Conservation (phyloP, 2,329 filamentous ascomycete species). For the Botrytis sinoallii region DNA sequence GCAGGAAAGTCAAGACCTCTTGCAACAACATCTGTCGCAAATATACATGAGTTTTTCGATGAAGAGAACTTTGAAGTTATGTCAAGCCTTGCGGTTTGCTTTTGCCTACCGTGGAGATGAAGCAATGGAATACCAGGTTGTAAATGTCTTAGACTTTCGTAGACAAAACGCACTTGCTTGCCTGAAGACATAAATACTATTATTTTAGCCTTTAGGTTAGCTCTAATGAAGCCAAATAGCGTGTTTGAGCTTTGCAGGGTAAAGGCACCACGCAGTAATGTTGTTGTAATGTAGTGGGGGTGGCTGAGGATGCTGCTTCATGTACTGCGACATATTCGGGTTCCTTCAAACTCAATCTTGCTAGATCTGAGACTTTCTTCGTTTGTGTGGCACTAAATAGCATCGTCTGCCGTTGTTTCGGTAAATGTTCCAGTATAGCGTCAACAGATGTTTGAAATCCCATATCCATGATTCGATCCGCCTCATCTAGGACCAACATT, state of each 20-base stretch:
- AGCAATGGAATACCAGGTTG: conserved; percentile 91
- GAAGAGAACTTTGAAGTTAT: conserved; percentile 81
- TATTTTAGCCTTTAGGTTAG: conserved; percentile 90
- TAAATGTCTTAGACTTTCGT: conserved; percentile 87
- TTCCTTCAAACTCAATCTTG: conserved; percentile 80
- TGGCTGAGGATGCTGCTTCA: conserved; percentile 74
- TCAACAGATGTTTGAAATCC: conserved; percentile 89
- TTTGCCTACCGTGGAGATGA: conserved; percentile 91
- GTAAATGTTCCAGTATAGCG: conserved; percentile 88
- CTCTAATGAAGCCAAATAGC: conserved; percentile 86
- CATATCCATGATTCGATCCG: conserved; percentile 96
- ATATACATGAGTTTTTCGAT: conserved; percentile 80
- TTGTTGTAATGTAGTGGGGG: conserved; percentile 80
- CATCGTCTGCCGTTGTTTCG: conserved; percentile 80
- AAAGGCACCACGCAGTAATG: conserved; percentile 86
- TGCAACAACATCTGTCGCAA: conserved; percentile 93
- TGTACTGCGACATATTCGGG: conserved; percentile 96
- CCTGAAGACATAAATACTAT: conserved; percentile 93
- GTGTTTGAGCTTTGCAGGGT: conserved; percentile 89
- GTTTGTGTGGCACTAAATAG: conserved; percentile 97
- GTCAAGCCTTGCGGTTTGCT: conserved; percentile 82
- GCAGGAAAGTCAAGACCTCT: conserved; percentile 93
- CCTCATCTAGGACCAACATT: conserved; percentile 91
- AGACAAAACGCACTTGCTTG: conserved; percentile 95
- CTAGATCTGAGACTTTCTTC: conserved; percentile 87